Percentiles rank a stretch among this genome's conserved stretches.
Evolutionary conservation across 805 yeast species (phyloP).

Genomic region (Starmerella tilneyi): DNA sequence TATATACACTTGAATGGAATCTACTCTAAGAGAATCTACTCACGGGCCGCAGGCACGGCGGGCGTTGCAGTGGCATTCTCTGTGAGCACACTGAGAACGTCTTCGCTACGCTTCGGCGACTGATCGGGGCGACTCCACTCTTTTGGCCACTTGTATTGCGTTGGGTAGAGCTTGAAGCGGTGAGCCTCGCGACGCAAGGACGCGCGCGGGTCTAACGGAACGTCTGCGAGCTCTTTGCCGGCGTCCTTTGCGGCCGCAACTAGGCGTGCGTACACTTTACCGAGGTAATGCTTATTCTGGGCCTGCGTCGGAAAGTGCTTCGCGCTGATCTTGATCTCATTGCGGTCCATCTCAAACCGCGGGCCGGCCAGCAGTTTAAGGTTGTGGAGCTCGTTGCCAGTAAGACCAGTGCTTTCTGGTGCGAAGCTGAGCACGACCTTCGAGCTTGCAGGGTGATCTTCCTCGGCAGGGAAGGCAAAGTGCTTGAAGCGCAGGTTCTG

Average conservation of each 20-base stretch:
- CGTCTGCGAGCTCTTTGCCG: conserved; percentile 54
- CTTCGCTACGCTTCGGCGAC: conserved; percentile 44
- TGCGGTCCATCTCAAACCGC: conserved; percentile 55
- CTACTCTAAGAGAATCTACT: too few species aligned
- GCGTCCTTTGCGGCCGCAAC: conserved; percentile 58
- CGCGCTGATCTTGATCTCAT: conserved; percentile 53
- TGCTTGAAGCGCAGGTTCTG: conserved; percentile 49
- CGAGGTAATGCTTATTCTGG: conserved; percentile 70
- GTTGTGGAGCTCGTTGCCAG: conserved; percentile 51
- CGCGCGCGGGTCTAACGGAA: conserved; percentile 76
- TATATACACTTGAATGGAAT: too few species aligned
- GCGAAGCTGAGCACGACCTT: conserved; percentile 55
- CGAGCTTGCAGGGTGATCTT: conserved; percentile 50
- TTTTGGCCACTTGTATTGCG: conserved; percentile 51
- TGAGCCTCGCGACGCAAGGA: conserved; percentile 34
- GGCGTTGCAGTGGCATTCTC: neutral
- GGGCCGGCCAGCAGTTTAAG: conserved; percentile 68
- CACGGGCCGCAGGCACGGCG: conserved; percentile 1
- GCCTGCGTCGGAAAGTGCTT: conserved; percentile 63
- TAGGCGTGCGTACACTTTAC: conserved; percentile 52
- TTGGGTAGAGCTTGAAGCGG: conserved; percentile 31
- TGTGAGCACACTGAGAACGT: conserved; percentile 16
- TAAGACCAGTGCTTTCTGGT: conserved; percentile 37
- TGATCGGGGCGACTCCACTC: conserved; percentile 70
- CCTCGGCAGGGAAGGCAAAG: conserved; percentile 64